Evolutionary conservation across 2,329 filamentous ascomycete species (phyloP).

Genomic region (Nannizzia gypsea): DNA sequence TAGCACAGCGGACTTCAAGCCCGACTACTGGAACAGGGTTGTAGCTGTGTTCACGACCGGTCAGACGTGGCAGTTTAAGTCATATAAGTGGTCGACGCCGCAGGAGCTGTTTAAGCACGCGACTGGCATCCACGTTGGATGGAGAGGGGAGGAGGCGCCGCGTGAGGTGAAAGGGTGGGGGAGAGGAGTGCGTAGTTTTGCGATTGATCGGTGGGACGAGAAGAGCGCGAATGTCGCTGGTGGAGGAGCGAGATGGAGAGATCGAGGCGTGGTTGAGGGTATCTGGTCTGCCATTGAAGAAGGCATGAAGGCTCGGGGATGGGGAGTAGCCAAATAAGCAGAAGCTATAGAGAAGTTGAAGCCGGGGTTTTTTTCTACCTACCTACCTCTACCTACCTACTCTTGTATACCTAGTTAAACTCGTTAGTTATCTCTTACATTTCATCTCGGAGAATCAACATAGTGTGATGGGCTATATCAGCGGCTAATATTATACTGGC

Average conservation of each 20-base stretch:
- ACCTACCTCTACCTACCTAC: background rate
- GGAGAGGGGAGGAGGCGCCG: conserved; percentile 71
- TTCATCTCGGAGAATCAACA: too few relatives aligned
- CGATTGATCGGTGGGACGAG: conserved; percentile 71
- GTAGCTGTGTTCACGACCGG: conserved; percentile 96
- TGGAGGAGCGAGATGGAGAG: conserved; percentile 54
- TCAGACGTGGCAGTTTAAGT: conserved; percentile 97
- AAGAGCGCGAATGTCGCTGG: conserved; percentile 25
- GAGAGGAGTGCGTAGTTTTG: conserved; percentile 63
- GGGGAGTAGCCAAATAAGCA: conserved; percentile 5
- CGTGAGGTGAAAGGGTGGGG: conserved; percentile 74
- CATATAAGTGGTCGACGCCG: conserved; percentile 88
- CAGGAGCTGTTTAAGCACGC: conserved; percentile 82
- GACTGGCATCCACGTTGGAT: conserved; percentile 79
- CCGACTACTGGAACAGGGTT: conserved; percentile 91
- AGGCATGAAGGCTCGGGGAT: conserved; percentile 76
- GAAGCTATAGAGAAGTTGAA: too few relatives aligned
- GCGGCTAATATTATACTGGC: too few relatives aligned
- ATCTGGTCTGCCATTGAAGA: conserved; percentile 85
- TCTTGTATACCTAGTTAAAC: too few relatives aligned
- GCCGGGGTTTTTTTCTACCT: background rate
- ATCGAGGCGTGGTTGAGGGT: conserved; percentile 82
- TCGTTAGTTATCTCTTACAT: too few relatives aligned
- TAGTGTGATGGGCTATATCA: too few relatives aligned
- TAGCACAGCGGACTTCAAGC: conserved; percentile 86